Base-by-base conservation (phyloP, 768 basidiomycete genomes). In the Kwoniella sp. region DNA sequence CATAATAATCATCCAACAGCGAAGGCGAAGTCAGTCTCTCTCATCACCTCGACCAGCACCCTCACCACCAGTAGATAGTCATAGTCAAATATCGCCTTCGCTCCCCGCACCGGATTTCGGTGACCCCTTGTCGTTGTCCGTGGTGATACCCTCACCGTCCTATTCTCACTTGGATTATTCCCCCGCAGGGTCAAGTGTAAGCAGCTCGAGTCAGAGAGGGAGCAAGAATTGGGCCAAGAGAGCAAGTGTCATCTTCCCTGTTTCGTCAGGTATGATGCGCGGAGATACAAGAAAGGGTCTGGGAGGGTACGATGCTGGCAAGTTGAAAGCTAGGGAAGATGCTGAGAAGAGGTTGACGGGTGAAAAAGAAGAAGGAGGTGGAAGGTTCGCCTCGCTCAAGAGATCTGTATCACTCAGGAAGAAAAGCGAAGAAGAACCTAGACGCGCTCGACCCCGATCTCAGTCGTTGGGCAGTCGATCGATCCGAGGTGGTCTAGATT, bases 121-220 rank as follows among this genome's bases (percentile, higher is more conserved):
- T 25, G 60, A 60, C 22, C 67, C 70, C 15, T 50, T 68, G 15
- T 24, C 26, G 24, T 30, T 71, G 9, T 58, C 67, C 7, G 63
- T 58, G 7, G 61, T 67, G 19, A 53, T 63, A 7, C 61, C 64
- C 10, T 63, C 60, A 2, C 68, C 68, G 0, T 69, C 64, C 1
- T 68, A 60, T 27, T 64, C 68, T 2, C 62, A 64, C 54, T 24
- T 69, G 15, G 68, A 70, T 19, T 71, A 71, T 40, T 68, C 63
- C 13, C 48, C 54, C 15, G 63, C 67, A 9, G 69, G 69, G 7
- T 61, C 63, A 2, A n/a, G 53, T 29, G 12, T 62, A 8, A 48
- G 37, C 17, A 33, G 46, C 24, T 22, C 48, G 27, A 54, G 53
- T 25, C 19, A 54, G 24, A 8, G 40, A 19, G n/a, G 12, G 22